Evolutionary conservation across 164 flowering plant genomes (phyloP), one percentile per base, ranked within the genome.

Genomic region (Cinnamomum chago): DNA sequence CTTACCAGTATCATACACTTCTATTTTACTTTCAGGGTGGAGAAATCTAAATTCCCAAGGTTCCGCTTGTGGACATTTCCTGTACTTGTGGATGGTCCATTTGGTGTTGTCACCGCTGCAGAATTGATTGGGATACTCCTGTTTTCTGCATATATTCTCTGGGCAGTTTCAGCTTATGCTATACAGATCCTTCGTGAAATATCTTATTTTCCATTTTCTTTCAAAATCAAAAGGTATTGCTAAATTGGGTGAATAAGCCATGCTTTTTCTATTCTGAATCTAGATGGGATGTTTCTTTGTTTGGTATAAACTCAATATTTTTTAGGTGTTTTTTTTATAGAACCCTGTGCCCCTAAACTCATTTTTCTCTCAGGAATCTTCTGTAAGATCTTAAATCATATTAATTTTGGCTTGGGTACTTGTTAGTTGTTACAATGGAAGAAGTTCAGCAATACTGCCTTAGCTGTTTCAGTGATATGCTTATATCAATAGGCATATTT

Each of bases 21-120:
- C 20, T 14, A 20, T 50, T 18, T 51, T 3, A 51, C n/a, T 28
- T 40, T 11, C 76, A 90, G 93, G 77, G 80, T 75, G 80, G 86
- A 85, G 85, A 70, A 50, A 24, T 27, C 72, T 10, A 88, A 81
- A 72, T 25, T 65, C 51, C 92, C 95, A 24, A 72, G 83, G 20
- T 83, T 88, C 67, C 86, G 94, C n/a, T 72, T 95, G 68, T 90
- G 97, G 99, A 95, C 99, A 11, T 89, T 95, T 73, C 99, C 97
- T 2, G 84, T 90, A 9, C 80, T 93, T 50, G 90, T 93, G 51
- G 89, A 90, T 78, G 97, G 97, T 62, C 97, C 93, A 18, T 92
- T 95, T 77, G 97, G 97, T 51, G 97, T 95, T 73, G 94, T 95
- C 70, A 85, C 95, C 18, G 97, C 93, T 20, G 92, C 91, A 7